Evolutionary conservation across 805 yeast genomes (phyloP).

Genomic region (Candida maltosa): DNA sequence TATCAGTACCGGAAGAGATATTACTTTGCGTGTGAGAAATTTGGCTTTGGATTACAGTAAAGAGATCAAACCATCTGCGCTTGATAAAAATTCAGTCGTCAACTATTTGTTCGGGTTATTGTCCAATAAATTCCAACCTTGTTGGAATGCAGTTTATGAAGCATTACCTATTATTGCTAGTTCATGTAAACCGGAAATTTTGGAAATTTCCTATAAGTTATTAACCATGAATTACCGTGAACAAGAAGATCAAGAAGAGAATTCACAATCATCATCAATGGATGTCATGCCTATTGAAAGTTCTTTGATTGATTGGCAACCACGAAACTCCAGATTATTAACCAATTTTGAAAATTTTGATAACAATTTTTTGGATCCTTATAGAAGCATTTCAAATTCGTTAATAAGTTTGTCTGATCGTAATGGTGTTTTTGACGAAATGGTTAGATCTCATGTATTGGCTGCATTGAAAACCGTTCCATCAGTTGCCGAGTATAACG

Average conservation of each 20-base stretch:
- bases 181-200: conserved; percentile 40
- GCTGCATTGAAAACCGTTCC: conserved; percentile 60
- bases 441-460: conserved; percentile 54
- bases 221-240: conserved; percentile 17
- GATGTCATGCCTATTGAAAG: conserved; percentile 8
- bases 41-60: conserved; percentile 43
- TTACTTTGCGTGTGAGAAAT: conserved; percentile 63
- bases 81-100: conserved; percentile 28
- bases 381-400: conserved; percentile 29
- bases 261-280: no score
- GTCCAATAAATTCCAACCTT: conserved; percentile 74
- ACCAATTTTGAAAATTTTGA: conserved; percentile 33
- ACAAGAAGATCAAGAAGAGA: conserved; percentile 10
- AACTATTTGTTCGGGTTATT: conserved; percentile 55
- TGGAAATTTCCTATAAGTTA: conserved; percentile 50
- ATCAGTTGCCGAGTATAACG: conserved; percentile 63
- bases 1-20: conserved; percentile 69
- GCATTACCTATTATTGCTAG: conserved; percentile 43
- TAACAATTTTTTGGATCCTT: conserved; percentile 21
- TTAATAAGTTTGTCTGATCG: conserved; percentile 31
- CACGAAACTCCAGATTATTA: conserved; percentile 44
- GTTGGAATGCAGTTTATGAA: conserved; percentile 76
- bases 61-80: conserved; percentile 9
- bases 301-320: conserved; percentile 32
- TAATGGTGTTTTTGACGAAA: no score